phyloP scores from a whole-genome alignment of 805 yeast species.

The Lachancea kluyveri region DNA sequence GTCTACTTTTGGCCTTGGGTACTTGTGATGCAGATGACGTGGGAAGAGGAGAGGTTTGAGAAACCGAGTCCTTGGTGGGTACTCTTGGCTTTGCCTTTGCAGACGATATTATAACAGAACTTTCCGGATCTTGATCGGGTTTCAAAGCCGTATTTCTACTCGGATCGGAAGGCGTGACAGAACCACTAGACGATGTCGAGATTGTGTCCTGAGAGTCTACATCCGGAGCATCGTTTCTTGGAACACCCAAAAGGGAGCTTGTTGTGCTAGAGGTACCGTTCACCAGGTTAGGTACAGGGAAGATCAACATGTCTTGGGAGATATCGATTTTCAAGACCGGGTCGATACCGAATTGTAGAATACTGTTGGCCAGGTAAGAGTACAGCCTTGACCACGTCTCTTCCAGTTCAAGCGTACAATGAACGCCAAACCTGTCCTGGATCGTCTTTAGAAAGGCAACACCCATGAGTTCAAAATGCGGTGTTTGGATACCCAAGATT shows the following conservation, averaged over 20 bases:
- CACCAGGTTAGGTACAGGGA: constrained; percentile 18
- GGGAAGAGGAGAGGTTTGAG: neutral
- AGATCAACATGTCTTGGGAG: constrained; percentile 12
- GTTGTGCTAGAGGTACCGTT: constrained; percentile 7
- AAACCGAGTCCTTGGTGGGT: no score
- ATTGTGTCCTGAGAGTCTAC: neutral
- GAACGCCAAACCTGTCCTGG: constrained; percentile 49
- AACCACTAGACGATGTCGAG: neutral
- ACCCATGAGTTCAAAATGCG: constrained; percentile 67
- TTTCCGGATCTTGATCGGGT: no score
- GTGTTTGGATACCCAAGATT: constrained; percentile 64
- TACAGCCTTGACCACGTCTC: constrained; percentile 67
- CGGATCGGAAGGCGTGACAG: neutral
- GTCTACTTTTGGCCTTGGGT: neutral
- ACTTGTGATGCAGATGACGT: neutral
- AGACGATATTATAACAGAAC: no score
- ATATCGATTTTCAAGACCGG: constrained; percentile 32
- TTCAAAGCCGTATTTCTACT: no score
- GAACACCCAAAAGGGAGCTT: constrained; percentile 1
- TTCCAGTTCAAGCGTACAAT: constrained; percentile 55
- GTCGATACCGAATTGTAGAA: constrained; percentile 45
- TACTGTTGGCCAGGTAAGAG: constrained; percentile 60
- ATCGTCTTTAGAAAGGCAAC: constrained; percentile 63
- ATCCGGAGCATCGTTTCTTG: neutral
- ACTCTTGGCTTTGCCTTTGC: no score